Evolutionary conservation across 2,329 filamentous ascomycete species (phyloP).

Genomic region (Thelonectria olida): DNA sequence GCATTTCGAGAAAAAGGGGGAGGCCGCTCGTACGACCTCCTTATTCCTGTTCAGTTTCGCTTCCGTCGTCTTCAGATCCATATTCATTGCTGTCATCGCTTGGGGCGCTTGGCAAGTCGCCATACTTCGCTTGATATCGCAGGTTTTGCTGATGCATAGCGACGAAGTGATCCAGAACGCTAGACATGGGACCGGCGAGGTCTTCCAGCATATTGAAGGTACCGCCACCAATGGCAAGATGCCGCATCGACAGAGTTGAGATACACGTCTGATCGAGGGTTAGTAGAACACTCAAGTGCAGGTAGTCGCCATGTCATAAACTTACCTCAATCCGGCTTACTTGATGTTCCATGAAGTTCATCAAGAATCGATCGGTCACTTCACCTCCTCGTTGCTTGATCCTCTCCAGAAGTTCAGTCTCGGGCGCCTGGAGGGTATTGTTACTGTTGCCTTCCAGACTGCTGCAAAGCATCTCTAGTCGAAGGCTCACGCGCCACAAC

Average conservation of each 20-base stretch:
- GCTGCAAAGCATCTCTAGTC: conserved; percentile 93
- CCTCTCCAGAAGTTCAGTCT: conserved; percentile 82
- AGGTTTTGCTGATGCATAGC: conserved; percentile 71
- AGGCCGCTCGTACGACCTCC: not conserved
- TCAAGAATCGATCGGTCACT: conserved; percentile 85
- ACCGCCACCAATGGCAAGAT: conserved; percentile 77
- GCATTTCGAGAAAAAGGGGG: not conserved
- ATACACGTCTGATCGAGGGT: conserved; percentile 73
- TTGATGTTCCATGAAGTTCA: conserved; percentile 94
- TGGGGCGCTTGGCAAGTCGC: conserved; percentile 48
- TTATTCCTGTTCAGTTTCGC: conserved; percentile 42
- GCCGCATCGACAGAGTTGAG: conserved; percentile 80
- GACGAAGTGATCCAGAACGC: conserved; percentile 71
- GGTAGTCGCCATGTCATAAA: not conserved
- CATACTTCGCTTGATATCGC: conserved; percentile 65
- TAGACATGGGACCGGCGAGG: conserved; percentile 80
- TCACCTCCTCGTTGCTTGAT: conserved; percentile 77
- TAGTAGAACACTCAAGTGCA: conserved; percentile 25
- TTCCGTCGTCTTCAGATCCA: conserved; percentile 33
- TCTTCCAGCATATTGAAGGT: conserved; percentile 71
- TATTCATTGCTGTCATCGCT: conserved; percentile 41
- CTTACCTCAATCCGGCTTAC: conserved; percentile 94
- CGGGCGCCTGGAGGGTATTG: conserved; percentile 76
- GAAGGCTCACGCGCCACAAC: conserved; percentile 87
- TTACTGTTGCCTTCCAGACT: conserved; percentile 77